Evolutionary conservation across 2,329 filamentous ascomycete species (phyloP).

Genomic region (Aaosphaeria arxii): DNA sequence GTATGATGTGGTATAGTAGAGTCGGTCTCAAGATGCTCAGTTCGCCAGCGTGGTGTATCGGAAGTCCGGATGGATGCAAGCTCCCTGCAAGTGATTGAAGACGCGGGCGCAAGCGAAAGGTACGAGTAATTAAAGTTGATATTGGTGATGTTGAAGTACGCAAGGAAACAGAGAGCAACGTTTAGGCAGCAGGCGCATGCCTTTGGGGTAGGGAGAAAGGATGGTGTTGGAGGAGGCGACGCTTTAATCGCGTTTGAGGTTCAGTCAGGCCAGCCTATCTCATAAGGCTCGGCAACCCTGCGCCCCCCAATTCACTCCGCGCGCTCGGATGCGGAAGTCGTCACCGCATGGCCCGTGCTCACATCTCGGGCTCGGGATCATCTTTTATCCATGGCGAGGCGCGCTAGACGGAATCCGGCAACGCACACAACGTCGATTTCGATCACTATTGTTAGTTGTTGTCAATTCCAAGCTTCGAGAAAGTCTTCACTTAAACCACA

Average conservation of each 20-base stretch:
- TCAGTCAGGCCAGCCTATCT: neutral
- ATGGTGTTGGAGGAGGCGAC: neutral
- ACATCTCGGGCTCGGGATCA: neutral
- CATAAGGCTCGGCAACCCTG: neutral
- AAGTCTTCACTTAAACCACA: conserved; percentile 9
- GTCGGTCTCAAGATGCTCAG: no score
- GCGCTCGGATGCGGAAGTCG: neutral
- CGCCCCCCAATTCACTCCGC: neutral
- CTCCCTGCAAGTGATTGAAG: neutral
- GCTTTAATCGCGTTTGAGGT: neutral
- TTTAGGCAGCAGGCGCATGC: neutral
- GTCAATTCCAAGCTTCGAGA: conserved; percentile 1
- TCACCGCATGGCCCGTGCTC: neutral
- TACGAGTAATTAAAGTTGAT: neutral
- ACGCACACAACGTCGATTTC: conserved; percentile 21
- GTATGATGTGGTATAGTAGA: no score
- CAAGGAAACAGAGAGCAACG: neutral
- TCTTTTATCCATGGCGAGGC: neutral
- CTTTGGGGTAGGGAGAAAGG: neutral
- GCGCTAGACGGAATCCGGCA: conserved; percentile 22
- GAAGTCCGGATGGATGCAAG: neutral
- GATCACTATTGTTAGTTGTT: neutral
- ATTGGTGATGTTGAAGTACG: neutral
- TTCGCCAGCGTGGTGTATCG: neutral
- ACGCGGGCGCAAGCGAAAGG: neutral